Base-by-base conservation (phyloP, 2,329 filamentous ascomycete genomes). In the Neoarthrinium moseri region DNA sequence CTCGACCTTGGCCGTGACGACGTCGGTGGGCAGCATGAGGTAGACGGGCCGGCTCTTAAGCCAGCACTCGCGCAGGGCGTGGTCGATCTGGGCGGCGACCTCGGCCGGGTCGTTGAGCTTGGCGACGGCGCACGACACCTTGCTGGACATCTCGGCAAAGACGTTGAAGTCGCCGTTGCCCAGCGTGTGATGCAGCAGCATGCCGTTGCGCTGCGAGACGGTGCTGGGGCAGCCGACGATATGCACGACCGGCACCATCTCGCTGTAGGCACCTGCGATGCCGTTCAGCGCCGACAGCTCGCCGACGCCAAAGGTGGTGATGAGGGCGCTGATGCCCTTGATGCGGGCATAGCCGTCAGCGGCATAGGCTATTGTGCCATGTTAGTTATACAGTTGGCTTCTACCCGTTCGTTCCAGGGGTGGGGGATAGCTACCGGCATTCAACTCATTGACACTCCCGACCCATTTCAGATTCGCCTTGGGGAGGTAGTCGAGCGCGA, bases 151-250 rank as follows among this genome's bases (percentile, higher is more conserved):
- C 59, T 88, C 80, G 55, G 83, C 77, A 64, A 95, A 95, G 45
- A 90, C 87, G 50, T 87, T 84, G 67, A 88, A 95, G 68, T 95
- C 86, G 48, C 89, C 86, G 56, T 89, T 87, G 46, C 82, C 84
- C 2, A 89, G 78, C 0, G 86, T 88, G 64, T 89, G 86, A 63
- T 90, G 86, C 43, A 82, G 64, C 23, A 78, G 60, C 56, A 69
- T 66, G 33, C 72, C 71, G 51, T 67, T 62, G 46, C 65, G 67
- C 55, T 78, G 74, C 5, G 71, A 71, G 13, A 64, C 50, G 11
- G 73, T 76, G 15, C 67, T 69, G 1, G 76, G 75, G 18, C 71
- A 71, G 10, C 76, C 76, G 10, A 80, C 76, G 34, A 80, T 77
- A 53, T 80, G 77, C 22, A 88, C 79, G 6, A 91, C 73, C 2